These are phyloP conservation scores for Ilyonectria destructans DNA, from an alignment of 2,329 filamentous ascomycete species.

Conservation along the genomic window DNA sequence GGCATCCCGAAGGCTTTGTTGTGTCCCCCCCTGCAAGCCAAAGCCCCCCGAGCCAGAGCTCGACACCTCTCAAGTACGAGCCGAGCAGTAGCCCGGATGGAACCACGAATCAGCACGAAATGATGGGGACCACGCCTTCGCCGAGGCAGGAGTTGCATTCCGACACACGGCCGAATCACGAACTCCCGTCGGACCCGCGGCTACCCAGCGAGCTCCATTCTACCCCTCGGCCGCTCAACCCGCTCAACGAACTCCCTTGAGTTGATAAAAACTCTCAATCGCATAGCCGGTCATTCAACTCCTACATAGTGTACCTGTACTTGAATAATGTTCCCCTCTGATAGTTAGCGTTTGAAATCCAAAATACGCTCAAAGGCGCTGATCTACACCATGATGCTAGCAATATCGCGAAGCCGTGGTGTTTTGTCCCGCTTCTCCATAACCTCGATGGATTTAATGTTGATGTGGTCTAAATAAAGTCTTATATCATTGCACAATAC, in stretches of 20 bases:
- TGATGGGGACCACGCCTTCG: constrained; percentile 16
- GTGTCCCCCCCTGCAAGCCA: constrained; percentile 1
- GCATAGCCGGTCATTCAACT: not conserved
- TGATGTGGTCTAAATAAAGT: constrained; percentile 11
- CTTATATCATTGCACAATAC: not conserved
- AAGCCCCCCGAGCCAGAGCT: not conserved
- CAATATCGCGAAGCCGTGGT: not conserved
- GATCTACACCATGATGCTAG: no score
- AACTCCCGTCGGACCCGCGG: not conserved
- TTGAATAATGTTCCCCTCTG: not conserved
- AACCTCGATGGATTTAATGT: no score
- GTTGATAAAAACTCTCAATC: not conserved
- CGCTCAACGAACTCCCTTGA: not conserved
- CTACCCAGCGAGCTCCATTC: not conserved
- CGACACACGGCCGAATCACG: not conserved
- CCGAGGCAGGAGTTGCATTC: constrained; percentile 23
- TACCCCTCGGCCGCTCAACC: not conserved
- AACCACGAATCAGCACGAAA: constrained; percentile 14
- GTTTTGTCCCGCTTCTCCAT: not conserved
- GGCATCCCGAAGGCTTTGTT: not conserved
- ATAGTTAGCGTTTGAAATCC: not conserved
- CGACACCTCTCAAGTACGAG: constrained; percentile 14
- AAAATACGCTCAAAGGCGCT: not conserved
- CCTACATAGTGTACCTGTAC: not conserved
- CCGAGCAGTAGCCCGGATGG: not conserved